Base-by-base conservation (phyloP, 257 asterid genomes). In the Solanum ahanhuiri region DNA sequence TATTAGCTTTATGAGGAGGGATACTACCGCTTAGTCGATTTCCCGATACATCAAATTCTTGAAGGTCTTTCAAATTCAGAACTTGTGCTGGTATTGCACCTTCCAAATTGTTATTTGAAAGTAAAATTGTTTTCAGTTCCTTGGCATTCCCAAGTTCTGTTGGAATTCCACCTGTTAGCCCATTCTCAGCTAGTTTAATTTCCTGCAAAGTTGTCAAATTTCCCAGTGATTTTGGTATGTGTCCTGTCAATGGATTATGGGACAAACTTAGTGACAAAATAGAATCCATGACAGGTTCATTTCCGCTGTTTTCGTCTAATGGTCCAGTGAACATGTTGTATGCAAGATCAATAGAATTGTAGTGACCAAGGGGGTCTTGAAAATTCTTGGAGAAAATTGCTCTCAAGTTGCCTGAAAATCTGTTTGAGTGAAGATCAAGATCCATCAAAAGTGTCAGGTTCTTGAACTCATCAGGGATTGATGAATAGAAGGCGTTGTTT, bases 361-460 rank as follows among this genome's bases (percentile, higher is more conserved):
- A 93, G 54, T 69, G 90, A 3, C 96, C 96, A 1, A 81, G 85
- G 10, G 94, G 90, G 70, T 88, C 91, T 14, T 82, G 86, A 28
- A 88, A 88, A 5, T 35, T 83, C 82, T 94, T 95, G 0, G 87
- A 15, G 23, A 93, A 91, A 48, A 94, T 72, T 25, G 86, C 60
- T 15, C 86, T 60, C 79, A 92, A 12, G 77, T 71, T 69, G 2
- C 96, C 98, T 0, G 94, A 88, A n/a, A 94, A 81, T n/a, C 57
- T 88, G 88, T 95, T 95, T 63, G 94, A 90, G 83, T 92, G 97
- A 23, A 95, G 95, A 87, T 95, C 98, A 17, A 95, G 85, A 64
- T 91, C 96, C 72, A 85, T 64, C 6, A 94, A 28, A 4, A 63
- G 86, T 22, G 89, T 30, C 9, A 94, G 93, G 35, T 95, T 93